Evolutionary conservation across 345 rosid species (phyloP), one percentile per base, ranked within the genome.

Genomic region (Eucalyptus globulus): DNA sequence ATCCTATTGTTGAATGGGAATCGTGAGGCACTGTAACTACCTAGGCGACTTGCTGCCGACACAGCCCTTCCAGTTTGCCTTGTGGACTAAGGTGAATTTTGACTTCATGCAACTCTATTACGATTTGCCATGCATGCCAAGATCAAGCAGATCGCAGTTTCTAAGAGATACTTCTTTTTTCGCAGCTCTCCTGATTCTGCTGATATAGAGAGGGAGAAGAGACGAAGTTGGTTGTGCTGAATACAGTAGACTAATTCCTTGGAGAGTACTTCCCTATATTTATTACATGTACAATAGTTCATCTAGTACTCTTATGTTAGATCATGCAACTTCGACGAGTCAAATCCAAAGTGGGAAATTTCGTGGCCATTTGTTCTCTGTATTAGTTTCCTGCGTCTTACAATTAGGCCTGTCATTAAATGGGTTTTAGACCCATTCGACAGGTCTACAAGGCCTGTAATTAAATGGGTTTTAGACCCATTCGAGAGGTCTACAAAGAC

Each of bases 21-120:
- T 97, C 17, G 97, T 97, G 81, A 96, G 98, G 94, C 99, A 97
- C 90, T 97, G 96, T 88, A 97, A 97, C 90, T 97, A 96, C 92
- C 98, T 97, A 24, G 98, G 98, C 51, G 99, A 97, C 92, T 90
- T 96, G 92, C 90, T 96, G 95, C 94, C 97, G 91, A 97, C 98
- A 51, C 93, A 96, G 51, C 96, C 99, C 87, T 97, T 97, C 93
- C 93, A 94, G 99, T 92, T 94, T 97, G 81, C 98, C 99, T 67
- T 97, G 99, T 69, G 98, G 98, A 87, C 91, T 94, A 90, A 94
- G 98, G 99, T 97, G 92, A 88, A 89, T 26, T 26, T 62, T 15
- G 9, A 49, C 49, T 50, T 76, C 29, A 22, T 26, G 21, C 27
- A 8, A 37, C 31, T 43, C 49, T 67, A 47, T 11, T 65, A 51